Conservation (phyloP, 495 filamentous ascomycete genomes). For the Elasticomyces elasticus region DNA sequence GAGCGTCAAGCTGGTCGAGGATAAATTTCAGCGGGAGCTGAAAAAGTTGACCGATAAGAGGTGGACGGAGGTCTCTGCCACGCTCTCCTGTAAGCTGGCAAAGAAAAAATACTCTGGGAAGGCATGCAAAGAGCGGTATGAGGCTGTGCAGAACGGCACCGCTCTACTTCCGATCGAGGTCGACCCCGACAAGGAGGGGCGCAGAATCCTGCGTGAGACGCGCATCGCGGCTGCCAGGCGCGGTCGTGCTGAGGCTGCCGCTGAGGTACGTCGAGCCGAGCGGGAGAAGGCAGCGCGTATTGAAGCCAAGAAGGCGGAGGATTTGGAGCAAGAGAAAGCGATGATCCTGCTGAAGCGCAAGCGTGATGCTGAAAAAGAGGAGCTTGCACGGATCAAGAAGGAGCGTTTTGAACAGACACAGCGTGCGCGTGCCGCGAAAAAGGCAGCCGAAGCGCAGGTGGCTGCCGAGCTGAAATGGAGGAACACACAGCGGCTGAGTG, state of each 20-base stretch:
- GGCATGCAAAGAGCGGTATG: conserved; percentile 28
- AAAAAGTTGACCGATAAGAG: conserved; percentile 20
- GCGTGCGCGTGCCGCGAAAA: conserved; percentile 6
- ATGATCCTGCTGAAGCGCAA: not conserved
- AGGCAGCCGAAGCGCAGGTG: not conserved
- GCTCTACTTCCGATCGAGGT: conserved; percentile 26
- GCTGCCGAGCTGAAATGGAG: not conserved
- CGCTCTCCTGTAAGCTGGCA: conserved; percentile 17
- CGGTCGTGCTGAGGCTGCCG: conserved; percentile 1
- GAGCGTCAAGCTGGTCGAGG: conserved; percentile 19
- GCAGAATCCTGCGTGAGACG: conserved; percentile 18
- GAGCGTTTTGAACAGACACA: not conserved
- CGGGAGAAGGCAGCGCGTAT: conserved; percentile 1
- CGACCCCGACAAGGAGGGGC: conserved; percentile 24
- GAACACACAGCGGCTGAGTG: not conserved
- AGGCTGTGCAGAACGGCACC: conserved; percentile 24
- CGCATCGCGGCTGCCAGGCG: conserved; percentile 15
- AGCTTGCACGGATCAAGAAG: not conserved
- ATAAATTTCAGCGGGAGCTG: conserved; percentile 20
- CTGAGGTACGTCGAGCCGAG: conserved; percentile 7
- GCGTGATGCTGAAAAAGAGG: conserved; percentile 1
- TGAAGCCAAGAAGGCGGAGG: conserved; percentile 57
- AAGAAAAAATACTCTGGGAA: conserved; percentile 26
- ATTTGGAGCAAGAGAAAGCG: not conserved
- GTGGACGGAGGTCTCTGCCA: conserved; percentile 20